Percentiles rank a stretch among this genome's conserved stretches.
These are phyloP conservation scores for Aureobasidium namibiae DNA, from an alignment of 2,329 filamentous ascomycete genomes.

Conservation along the genomic window DNA sequence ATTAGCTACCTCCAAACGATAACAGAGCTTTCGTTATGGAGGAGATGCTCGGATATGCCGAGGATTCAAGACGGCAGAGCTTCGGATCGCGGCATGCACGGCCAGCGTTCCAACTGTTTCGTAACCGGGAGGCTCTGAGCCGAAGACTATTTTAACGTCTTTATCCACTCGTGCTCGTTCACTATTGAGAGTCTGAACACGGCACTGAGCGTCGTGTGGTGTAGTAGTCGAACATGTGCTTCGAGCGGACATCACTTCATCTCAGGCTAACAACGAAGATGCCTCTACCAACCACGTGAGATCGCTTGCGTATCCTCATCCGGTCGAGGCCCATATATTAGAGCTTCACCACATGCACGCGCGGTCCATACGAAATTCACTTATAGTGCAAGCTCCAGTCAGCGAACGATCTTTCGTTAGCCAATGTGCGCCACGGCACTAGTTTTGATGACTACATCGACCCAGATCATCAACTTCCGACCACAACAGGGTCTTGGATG, in stretches of 20 bases:
- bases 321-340: conserved; percentile 6
- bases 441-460: background rate
- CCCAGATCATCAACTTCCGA: background rate
- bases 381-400: background rate
- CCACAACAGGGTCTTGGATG: background rate
- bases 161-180: background rate
- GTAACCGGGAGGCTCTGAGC: background rate
- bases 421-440: background rate
- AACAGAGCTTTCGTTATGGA: background rate
- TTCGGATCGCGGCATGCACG: conserved; percentile 5
- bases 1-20: background rate
- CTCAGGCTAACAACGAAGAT: background rate
- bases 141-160: background rate
- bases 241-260: background rate
- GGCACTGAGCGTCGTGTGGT: background rate
- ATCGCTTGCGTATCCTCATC: background rate
- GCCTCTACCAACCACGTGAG: background rate
- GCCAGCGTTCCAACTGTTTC: conserved; percentile 5
- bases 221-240: background rate
- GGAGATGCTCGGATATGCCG: background rate
- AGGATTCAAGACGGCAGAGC: background rate
- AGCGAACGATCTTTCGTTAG: background rate
- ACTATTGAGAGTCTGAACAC: background rate
- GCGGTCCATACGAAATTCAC: background rate
- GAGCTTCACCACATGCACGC: background rate